Evolutionary conservation across 2,329 filamentous ascomycete genomes (phyloP).

Genomic region (Cordyceps cicadae): DNA sequence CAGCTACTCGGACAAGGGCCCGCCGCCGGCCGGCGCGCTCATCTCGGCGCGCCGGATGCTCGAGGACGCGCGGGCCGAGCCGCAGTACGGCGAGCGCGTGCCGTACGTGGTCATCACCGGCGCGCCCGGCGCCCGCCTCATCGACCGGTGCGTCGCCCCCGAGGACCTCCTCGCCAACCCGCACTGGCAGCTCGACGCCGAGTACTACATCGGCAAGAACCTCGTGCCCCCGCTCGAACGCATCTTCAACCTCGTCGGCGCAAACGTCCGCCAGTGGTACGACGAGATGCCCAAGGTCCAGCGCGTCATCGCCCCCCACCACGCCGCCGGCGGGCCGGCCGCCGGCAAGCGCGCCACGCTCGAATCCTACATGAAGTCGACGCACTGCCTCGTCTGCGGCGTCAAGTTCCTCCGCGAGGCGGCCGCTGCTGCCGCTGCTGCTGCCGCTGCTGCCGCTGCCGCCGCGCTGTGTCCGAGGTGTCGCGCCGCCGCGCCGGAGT

Average conservation of each 20-base stretch:
- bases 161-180: conserved; percentile 72
- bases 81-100: conserved; percentile 89
- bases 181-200: conserved; percentile 75
- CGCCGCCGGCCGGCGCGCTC: conserved; percentile 76
- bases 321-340: conserved; percentile 22
- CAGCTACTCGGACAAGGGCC: conserved; percentile 68
- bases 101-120: conserved; percentile 91
- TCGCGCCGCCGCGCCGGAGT: conserved; percentile 42
- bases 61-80: conserved; percentile 75
- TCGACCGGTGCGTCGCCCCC: conserved; percentile 84
- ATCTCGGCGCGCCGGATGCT: conserved; percentile 84
- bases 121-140: conserved; percentile 73
- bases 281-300: conserved; percentile 94
- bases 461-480: conserved; percentile 51
- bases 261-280: conserved; percentile 85
- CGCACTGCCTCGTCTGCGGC: conserved; percentile 70
- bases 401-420: conserved; percentile 35
- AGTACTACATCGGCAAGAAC: conserved; percentile 97
- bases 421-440: conserved; percentile 8
- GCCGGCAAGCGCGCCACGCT: conserved; percentile 58
- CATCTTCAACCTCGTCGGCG: conserved; percentile 93
- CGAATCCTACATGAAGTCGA: conserved; percentile 86
- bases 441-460: conserved; percentile 19
- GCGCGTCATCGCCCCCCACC: conserved; percentile 41
- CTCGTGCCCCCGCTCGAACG: conserved; percentile 89